Evolutionary conservation across 2,329 filamentous ascomycete genomes (phyloP).

Genomic region (Clarireedia paspali): DNA sequence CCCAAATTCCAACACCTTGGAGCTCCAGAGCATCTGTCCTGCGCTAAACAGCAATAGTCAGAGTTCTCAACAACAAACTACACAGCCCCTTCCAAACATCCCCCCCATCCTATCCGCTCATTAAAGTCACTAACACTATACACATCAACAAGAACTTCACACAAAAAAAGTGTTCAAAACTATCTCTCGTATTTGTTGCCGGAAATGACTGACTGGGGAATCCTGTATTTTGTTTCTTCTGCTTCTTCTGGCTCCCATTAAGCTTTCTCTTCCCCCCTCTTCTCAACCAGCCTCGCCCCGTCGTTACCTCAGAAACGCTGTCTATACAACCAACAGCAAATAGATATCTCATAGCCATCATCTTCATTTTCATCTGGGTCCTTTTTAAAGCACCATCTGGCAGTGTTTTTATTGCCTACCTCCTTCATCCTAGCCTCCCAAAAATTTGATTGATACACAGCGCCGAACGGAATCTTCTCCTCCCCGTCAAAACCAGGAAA

Average conservation of each 20-base stretch:
- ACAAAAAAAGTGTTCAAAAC: constrained; percentile 4
- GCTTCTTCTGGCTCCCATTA: background rate
- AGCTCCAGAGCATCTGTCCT: too few species aligned
- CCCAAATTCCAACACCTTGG: too few species aligned
- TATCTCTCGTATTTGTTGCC: constrained; percentile 8
- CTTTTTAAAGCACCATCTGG: background rate
- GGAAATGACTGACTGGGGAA: constrained; percentile 5
- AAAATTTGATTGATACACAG: constrained; percentile 22
- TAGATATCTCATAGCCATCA: constrained; percentile 14
- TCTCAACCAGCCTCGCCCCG: background rate
- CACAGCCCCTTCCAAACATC: too few species aligned
- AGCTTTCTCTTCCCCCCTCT: background rate
- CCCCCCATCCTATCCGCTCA: background rate
- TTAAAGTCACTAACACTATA: background rate
- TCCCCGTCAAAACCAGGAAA: constrained; percentile 2
- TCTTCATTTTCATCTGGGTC: constrained; percentile 10
- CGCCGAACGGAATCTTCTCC: constrained; percentile 9
- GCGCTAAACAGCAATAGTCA: too few species aligned
- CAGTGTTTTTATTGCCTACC: background rate
- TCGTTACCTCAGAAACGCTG: background rate
- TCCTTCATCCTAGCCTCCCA: constrained; percentile 2
- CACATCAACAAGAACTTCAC: background rate
- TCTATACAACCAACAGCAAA: constrained; percentile 10
- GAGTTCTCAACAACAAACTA: background rate
- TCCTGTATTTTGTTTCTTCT: background rate